phyloP scores from a whole-genome alignment of 257 asterid species.

The Lycium ferocissimum region DNA sequence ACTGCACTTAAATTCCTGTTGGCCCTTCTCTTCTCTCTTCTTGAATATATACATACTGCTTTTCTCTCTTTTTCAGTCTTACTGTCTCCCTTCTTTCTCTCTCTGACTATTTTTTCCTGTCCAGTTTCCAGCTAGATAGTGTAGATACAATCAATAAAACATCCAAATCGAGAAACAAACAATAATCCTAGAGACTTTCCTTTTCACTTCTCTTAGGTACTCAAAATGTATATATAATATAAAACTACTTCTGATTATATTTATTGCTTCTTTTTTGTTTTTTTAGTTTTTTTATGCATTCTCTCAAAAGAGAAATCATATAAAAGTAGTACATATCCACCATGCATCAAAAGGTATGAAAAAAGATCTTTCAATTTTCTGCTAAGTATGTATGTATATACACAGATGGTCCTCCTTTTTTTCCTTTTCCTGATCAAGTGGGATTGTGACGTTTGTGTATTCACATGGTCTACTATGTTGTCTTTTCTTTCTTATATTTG shows the following conservation, averaged over 20 bases:
- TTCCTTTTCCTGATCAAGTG: slow-evolving; percentile 3
- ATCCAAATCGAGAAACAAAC: not conserved
- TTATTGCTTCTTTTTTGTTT: not conserved
- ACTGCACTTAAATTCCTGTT: not conserved
- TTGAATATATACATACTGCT: not conserved
- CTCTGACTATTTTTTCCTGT: not conserved
- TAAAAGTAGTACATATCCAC: not conserved
- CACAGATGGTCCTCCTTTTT: too few relatives aligned
- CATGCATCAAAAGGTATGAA: slow-evolving; percentile 23
- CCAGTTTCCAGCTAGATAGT: slow-evolving; percentile 13
- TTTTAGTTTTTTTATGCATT: not conserved
- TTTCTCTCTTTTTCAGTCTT: slow-evolving; percentile 8
- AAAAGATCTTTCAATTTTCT: not conserved
- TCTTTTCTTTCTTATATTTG: slow-evolving; percentile 10
- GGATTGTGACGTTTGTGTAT: slow-evolving; percentile 18
- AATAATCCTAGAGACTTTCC: not conserved
- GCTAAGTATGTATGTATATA: not conserved
- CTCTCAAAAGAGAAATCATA: not conserved
- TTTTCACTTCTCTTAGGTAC: slow-evolving; percentile 11
- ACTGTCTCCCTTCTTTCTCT: not conserved
- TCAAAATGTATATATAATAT: not conserved
- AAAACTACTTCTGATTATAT: not conserved
- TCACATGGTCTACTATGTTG: slow-evolving; percentile 3
- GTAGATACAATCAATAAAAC: not conserved
- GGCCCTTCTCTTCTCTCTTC: slow-evolving; percentile 10